Evolutionary conservation across 1,284 basidiomycete genomes (phyloP), one percentile per base, ranked within the genome.

Genomic region (Ceratobasidium sp.): DNA sequence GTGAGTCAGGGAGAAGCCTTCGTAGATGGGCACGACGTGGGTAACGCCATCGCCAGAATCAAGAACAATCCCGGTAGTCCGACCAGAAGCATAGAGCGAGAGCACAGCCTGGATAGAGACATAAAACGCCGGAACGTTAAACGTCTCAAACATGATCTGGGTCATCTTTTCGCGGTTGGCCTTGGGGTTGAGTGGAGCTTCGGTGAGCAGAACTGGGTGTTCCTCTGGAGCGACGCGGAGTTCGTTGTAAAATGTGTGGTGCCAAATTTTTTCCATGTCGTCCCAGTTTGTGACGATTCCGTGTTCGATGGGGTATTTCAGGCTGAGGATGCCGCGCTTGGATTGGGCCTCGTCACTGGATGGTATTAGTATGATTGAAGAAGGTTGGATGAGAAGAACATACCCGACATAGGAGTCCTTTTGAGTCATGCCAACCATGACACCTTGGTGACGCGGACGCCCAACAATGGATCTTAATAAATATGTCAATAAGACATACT

Each of bases 291-390:
- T 90, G 78, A 90, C 89, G 84, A 90, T 89, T 84, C 85, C 85
- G 83, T 86, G 85, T 81, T 86, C 86, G 77, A 85, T 85, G 68
- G 85, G 85, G 84, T 86, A 89, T 85, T 90, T 96, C 85, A 98
- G 88, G 80, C 94, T 96, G 80, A 98, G 87, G 86, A 97, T 95
- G 90, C 95, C 95, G 88, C 95, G 93, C 89, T 97, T 97, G 79
- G 95, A 93, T 86, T 97, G 95, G 71, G 95, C 95, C 86, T 97
- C 95, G 83, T 97, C 95, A 84, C 92, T 93, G 81, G 3, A 17
- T n/a, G 19, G 6, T 52, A 9, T 52, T 52, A 52, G 49, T 51
- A n/a, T 51, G 3, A 6, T 51, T 51, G 8, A 19, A 43, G 11
- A 43, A 9, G 40, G 11, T 11, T 11, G 7, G 40, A 43, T 11